Conservation (phyloP, 83 land plant genomes). For the Thuja plicata region DNA sequence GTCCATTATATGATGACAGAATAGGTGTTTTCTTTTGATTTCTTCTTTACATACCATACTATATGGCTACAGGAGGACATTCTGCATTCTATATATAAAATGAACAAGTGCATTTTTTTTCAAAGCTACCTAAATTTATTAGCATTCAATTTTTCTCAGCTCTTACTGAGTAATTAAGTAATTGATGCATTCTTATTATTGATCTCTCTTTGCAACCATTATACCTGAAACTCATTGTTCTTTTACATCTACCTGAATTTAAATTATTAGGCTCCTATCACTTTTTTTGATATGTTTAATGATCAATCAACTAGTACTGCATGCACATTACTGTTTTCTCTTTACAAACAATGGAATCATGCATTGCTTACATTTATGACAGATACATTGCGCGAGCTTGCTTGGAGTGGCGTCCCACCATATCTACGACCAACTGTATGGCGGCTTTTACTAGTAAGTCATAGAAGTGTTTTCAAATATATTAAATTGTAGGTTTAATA, state of each 20-base stretch:
- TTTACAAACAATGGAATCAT: neutral
- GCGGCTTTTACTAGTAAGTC: slow-evolving; percentile 93
- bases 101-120: neutral
- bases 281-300: neutral
- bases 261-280: neutral
- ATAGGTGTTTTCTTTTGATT: neutral
- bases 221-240: neutral
- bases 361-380: slow-evolving; percentile 12
- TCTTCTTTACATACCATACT: neutral
- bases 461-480: neutral
- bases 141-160: neutral
- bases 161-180: neutral
- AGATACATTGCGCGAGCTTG: slow-evolving; percentile 87
- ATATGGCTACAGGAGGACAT: neutral
- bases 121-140: neutral
- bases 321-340: neutral
- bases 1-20: neutral
- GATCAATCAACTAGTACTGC: neutral
- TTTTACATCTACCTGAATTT: neutral
- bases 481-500: neutral
- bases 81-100: neutral
- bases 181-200: neutral
- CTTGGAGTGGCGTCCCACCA: slow-evolving; percentile 98
- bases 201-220: neutral
- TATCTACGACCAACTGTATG: slow-evolving; percentile 91